Evolutionary conservation across 345 rosid genomes (phyloP).

Genomic region (Sonneratia alba): DNA sequence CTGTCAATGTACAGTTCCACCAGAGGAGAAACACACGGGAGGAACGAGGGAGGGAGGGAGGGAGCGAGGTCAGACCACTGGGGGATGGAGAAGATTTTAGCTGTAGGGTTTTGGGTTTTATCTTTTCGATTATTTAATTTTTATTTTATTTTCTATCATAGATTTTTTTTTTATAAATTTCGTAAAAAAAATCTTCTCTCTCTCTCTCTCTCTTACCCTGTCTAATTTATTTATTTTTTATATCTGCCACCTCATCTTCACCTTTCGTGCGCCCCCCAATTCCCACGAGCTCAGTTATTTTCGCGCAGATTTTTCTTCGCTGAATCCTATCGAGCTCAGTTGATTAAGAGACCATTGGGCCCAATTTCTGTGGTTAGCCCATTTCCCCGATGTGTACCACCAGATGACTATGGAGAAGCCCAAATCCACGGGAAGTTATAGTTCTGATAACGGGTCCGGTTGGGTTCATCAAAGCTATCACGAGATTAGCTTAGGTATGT

Average conservation of each 20-base stretch:
- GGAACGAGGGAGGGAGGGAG: background rate
- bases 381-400: too few relatives aligned
- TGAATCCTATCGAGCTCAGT: too few relatives aligned
- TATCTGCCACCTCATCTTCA: slow-evolving; percentile 6
- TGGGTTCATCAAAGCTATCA: too few relatives aligned
- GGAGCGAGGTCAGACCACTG: slow-evolving; percentile 2
- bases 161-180: background rate
- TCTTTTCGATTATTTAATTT: slow-evolving; percentile 19
- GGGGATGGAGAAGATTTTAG: slow-evolving; percentile 11
- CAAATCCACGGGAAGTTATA: too few relatives aligned
- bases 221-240: background rate
- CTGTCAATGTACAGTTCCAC: slow-evolving; percentile 2
- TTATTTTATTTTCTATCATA: background rate
- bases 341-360: too few relatives aligned
- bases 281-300: too few relatives aligned
- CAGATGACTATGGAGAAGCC: too few relatives aligned
- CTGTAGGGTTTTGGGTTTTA: slow-evolving; percentile 60
- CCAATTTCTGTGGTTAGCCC: too few relatives aligned
- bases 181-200: background rate
- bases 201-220: background rate
- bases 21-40: background rate
- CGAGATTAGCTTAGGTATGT: too few relatives aligned
- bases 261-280: background rate
- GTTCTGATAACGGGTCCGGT: too few relatives aligned
- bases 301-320: too few relatives aligned